Evolutionary conservation across 768 basidiomycete species (phyloP), one percentile per base, ranked within the genome.

Genomic region (Tricholoma hemisulphureum): DNA sequence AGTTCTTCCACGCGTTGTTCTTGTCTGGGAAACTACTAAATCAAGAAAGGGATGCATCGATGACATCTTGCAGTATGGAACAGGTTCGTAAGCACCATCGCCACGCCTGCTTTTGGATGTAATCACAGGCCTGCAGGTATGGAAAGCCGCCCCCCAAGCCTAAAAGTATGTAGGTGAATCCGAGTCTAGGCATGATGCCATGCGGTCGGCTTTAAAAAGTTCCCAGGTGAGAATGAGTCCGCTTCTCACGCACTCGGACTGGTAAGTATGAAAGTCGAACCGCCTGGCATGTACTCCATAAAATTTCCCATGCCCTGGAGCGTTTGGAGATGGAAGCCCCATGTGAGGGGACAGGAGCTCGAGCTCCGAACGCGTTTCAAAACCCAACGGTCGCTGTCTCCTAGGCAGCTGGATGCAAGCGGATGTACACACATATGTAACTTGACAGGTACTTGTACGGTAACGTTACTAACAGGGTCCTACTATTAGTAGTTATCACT

Each of bases 1-100:
- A 8, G 23, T 35, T 56, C 20, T 58, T 49, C 46, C 46, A 49
- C 46, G 50, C 35, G 31, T 62, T 55, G 43, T 63, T 53, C 53
- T 62, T 52, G 53, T 34, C 54, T 48, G 54, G 52, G 53, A 45
- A 58, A 23, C n/a, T 35, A 18, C 55, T n/a, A n/a, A 54, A 51
- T 48, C 18, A 46, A 18, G 11, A 31, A 16, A n/a, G n/a, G n/a
- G n/a, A n/a, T n/a, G n/a, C n/a, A n/a, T 9, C 23, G 54, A 50
- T 53, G 49, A 62, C 37, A 50, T 58, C 39, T 54, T 58, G 41
- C 31, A 48, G 53, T 39, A 43, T 58, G 53, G 58, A 53, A 26
- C 21, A 56, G 55, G 52, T n/a, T n/a, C n/a, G 61, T 56, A 61
- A 59, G 56, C 51, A 46, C 63, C 55, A 57, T 54, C 62, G 59